phyloP scores from a whole-genome alignment of 257 asterid species.

The Gynochthodes officinalis region DNA sequence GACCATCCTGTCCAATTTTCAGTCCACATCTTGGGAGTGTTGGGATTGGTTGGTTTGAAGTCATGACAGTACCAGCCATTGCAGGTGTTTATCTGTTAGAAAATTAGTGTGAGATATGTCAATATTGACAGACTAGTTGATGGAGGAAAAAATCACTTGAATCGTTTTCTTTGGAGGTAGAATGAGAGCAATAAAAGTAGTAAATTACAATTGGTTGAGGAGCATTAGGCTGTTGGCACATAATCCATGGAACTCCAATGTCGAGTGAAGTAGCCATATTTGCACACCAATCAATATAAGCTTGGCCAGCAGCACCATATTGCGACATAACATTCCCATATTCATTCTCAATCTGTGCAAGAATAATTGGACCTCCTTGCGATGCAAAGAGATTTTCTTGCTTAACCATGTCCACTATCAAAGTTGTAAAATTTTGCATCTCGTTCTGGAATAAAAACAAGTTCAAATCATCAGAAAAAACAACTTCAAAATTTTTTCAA shows the following conservation, averaged over 20 bases:
- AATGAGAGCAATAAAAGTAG: background rate
- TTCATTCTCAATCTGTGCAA: slow-evolving; percentile 86
- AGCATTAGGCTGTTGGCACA: slow-evolving; percentile 79
- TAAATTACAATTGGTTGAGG: slow-evolving; percentile 54
- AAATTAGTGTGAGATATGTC: too few species aligned
- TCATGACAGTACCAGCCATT: slow-evolving; percentile 74
- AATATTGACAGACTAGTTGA: too few species aligned
- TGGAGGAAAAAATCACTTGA: too few species aligned
- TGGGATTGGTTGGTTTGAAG: slow-evolving; percentile 52
- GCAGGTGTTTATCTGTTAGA: slow-evolving; percentile 60
- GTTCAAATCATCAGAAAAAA: background rate
- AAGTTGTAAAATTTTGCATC: slow-evolving; percentile 64
- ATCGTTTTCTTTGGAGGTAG: too few species aligned
- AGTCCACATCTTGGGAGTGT: slow-evolving; percentile 84
- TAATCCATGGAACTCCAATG: slow-evolving; percentile 82
- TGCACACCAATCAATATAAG: slow-evolving; percentile 66
- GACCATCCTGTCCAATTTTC: slow-evolving; percentile 95
- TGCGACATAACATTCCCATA: slow-evolving; percentile 53
- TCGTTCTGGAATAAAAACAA: slow-evolving; percentile 39
- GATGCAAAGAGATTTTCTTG: slow-evolving; percentile 71
- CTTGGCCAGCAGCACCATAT: slow-evolving; percentile 70
- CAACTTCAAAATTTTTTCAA: too few species aligned
- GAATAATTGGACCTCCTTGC: slow-evolving; percentile 87
- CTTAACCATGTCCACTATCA: slow-evolving; percentile 64
- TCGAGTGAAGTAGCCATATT: slow-evolving; percentile 51